Evolutionary conservation across 768 basidiomycete genomes (phyloP).

Genomic region (Naganishia vaughanmartiniae): DNA sequence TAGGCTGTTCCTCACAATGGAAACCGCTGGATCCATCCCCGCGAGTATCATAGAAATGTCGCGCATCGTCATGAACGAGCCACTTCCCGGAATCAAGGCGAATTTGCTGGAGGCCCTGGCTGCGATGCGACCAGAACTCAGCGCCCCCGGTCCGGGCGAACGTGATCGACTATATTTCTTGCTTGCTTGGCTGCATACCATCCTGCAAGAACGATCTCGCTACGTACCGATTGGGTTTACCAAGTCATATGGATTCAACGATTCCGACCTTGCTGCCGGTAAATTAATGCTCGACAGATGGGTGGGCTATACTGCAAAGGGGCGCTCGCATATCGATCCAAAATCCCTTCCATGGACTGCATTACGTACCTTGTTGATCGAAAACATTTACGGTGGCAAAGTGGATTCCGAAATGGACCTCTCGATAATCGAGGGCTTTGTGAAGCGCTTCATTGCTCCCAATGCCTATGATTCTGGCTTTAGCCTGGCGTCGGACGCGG

Average conservation of each 20-base stretch:
- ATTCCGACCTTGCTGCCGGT: conserved; percentile 92
- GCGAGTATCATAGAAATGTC: conserved; percentile 96
- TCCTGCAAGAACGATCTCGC: conserved; percentile 92
- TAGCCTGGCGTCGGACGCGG: conserved; percentile 64
- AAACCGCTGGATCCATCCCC: conserved; percentile 88
- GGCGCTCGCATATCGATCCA: conserved; percentile 87
- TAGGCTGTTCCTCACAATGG: conserved; percentile 97
- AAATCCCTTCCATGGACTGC: conserved; percentile 92
- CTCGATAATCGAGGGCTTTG: conserved; percentile 84
- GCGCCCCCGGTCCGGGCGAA: conserved; percentile 83
- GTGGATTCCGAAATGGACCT: conserved; percentile 96
- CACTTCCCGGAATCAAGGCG: conserved; percentile 93
- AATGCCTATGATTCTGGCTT: conserved; percentile 91
- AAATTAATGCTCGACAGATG: conserved; percentile 88
- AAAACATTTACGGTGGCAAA: conserved; percentile 91
- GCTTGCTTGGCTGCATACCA: conserved; percentile 97
- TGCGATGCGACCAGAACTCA: conserved; percentile 66
- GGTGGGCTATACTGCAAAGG: conserved; percentile 75
- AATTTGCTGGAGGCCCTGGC: conserved; percentile 87
- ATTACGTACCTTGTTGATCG: conserved; percentile 85
- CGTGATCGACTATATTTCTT: conserved; percentile 92
- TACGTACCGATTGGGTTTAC: conserved; percentile 97
- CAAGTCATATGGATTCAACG: conserved; percentile 96
- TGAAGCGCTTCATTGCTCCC: conserved; percentile 82
- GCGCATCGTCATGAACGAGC: conserved; percentile 96